Evolutionary conservation across 768 basidiomycete species (phyloP), one percentile per base, ranked within the genome.

Genomic region (Pholiota molesta): DNA sequence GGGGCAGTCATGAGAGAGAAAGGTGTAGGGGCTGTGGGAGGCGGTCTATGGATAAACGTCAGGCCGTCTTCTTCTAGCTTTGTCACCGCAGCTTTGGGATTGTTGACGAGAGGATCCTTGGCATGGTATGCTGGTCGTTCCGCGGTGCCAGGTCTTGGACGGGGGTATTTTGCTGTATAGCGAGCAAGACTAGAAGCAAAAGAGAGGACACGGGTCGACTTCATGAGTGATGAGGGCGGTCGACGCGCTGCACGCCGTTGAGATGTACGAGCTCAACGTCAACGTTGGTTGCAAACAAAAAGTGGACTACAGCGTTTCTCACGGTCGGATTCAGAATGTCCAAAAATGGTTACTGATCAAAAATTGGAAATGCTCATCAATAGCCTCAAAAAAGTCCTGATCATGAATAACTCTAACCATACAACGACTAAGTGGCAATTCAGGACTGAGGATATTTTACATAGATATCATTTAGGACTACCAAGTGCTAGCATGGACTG

Each of bases 31-130:
- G 87, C 83, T 10, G 89, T 86, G 0, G 92, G 90, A 0, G 92
- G 93, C n/a, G 90, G 90, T 45, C 93, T 87, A 72, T 92, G 91
- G 61, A 94, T 87, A 72, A 94, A 94, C 0, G 91, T 91, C 59
- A 93, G 73, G 62, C 82, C 78, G 60, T 83, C 82, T 64, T 83
- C 84, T 6, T 77, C 73, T 21, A 89, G 73, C 9, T 75, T 60
- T 10, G 80, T 84, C 54, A 86, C 83, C 52, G 74, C 74, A 39
- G 84, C 85, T 40, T 82, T 78, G 40, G 84, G 78, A 61, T 80
- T 83, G 72, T 82, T 80, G 57, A 73, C 61, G 55, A 90, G 74
- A 1, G 88, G 88, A 65, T 90, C 88, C 17, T 82, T 78, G 28
- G 83, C 77, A 53, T 82, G 85, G 44, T 83, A 81, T 7, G 88